These are phyloP conservation scores for Imleria badia DNA, from an alignment of 768 basidiomycete species.

Conservation along the genomic window DNA sequence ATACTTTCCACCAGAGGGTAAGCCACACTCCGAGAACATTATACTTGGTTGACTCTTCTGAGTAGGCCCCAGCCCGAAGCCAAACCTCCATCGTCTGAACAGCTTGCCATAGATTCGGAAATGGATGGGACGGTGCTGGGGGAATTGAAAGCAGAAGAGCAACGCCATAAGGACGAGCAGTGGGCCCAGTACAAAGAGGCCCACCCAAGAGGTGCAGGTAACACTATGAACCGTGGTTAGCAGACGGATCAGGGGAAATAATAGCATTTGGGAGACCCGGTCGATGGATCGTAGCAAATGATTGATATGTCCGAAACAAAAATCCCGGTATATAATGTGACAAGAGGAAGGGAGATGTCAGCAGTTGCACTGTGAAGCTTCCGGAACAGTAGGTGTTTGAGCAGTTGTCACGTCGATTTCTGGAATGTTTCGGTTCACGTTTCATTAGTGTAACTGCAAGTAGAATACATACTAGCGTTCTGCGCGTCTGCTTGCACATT, in stretches of 20 bases:
- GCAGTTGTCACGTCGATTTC: slow-evolving; percentile 92
- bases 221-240: slow-evolving; percentile 89
- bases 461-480: slow-evolving; percentile 42
- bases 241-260: slow-evolving; percentile 4
- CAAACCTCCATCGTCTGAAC: slow-evolving; percentile 71
- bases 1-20: slow-evolving; percentile 88
- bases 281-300: slow-evolving; percentile 14
- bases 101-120: slow-evolving; percentile 76
- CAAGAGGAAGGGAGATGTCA: slow-evolving; percentile 35
- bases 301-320: slow-evolving; percentile 26
- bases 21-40: slow-evolving; percentile 29
- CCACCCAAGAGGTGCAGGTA: slow-evolving; percentile 90
- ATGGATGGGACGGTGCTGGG: slow-evolving; percentile 75
- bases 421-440: slow-evolving; percentile 31
- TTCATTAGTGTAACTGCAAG: background rate
- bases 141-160: slow-evolving; percentile 69
- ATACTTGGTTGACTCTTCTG: slow-evolving; percentile 6
- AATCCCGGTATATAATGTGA: slow-evolving; percentile 29
- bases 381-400: slow-evolving; percentile 66
- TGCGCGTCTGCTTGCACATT: slow-evolving; percentile 60
- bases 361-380: slow-evolving; percentile 85
- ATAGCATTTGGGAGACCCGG: slow-evolving; percentile 5
- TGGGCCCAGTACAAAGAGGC: slow-evolving; percentile 89
- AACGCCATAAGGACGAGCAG: slow-evolving; percentile 82
- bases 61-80: slow-evolving; percentile 64